A percentile compares a stretch with the other conserved stretches of the same genome.
Conservation (phyloP, 2,329 filamentous ascomycete genomes). For the Cordyceps cateniannulata region DNA sequence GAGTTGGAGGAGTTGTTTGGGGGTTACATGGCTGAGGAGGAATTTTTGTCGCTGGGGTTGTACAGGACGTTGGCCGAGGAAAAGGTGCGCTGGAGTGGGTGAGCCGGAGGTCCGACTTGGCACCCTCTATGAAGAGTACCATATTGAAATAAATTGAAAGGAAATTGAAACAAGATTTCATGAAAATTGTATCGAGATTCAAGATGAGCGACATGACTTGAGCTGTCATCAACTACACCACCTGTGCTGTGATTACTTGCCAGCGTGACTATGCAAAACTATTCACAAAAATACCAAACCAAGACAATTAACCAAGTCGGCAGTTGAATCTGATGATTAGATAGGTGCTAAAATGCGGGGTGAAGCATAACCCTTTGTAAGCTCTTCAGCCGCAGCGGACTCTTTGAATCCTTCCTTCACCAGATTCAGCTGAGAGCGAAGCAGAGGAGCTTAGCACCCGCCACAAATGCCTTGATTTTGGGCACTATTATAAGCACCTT, state of each 20-base stretch:
- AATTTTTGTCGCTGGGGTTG: conserved; percentile 8
- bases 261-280: neutral
- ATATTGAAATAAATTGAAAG: neutral
- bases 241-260: too few relatives aligned
- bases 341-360: neutral
- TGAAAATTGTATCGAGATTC: too few relatives aligned
- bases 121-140: neutral
- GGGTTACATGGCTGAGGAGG: conserved; percentile 5
- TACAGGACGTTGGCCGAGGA: conserved; percentile 9
- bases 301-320: neutral
- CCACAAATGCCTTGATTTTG: too few relatives aligned
- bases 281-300: neutral
- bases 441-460: neutral
- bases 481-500: neutral
- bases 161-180: too few relatives aligned
- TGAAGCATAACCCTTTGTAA: neutral
- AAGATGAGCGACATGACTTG: too few relatives aligned
- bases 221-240: too few relatives aligned
- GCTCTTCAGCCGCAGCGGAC: conserved; percentile 1
- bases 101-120: neutral
- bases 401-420: neutral
- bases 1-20: conserved; percentile 9
- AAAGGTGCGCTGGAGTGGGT: conserved; percentile 11
- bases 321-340: neutral
- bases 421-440: neutral